Evolutionary conservation across 371 early-diverging fungal species (phyloP).

Genomic region (Cokeromyces recurvatus): DNA sequence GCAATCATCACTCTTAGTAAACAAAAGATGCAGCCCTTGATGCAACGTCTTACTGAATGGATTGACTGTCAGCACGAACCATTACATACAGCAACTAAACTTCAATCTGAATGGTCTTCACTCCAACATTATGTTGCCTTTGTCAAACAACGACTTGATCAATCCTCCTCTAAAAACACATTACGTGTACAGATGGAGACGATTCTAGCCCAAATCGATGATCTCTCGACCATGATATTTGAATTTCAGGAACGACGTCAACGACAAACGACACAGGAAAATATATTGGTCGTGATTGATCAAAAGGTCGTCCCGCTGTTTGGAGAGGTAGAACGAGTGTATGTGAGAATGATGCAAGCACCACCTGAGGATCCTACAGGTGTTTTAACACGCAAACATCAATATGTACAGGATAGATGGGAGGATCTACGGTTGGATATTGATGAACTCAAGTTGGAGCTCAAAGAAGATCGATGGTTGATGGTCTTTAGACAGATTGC

Average conservation of each 20-base stretch:
- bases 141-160: slow-evolving; percentile 21
- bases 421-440: slow-evolving; percentile 39
- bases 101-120: slow-evolving; percentile 48
- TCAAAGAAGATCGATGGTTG: slow-evolving; percentile 59
- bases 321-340: slow-evolving; percentile 48
- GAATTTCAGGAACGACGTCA: slow-evolving; percentile 36
- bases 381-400: slow-evolving; percentile 32
- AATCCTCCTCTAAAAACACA: slow-evolving; percentile 12
- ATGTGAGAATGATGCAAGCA: slow-evolving; percentile 32
- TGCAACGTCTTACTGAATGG: slow-evolving; percentile 14
- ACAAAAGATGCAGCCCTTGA: slow-evolving; percentile 13
- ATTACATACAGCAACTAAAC: slow-evolving; percentile 23
- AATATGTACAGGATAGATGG: slow-evolving; percentile 42
- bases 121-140: slow-evolving; percentile 37
- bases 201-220: slow-evolving; percentile 31
- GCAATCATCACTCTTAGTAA: neutral
- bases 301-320: slow-evolving; percentile 50
- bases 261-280: slow-evolving; percentile 12
- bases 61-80: neutral
- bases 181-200: slow-evolving; percentile 23
- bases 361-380: slow-evolving; percentile 32
- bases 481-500: slow-evolving; percentile 54
- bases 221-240: slow-evolving; percentile 37
- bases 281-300: slow-evolving; percentile 48
- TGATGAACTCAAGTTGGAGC: slow-evolving; percentile 49